These are phyloP conservation scores for Ceratobasidium theobromae DNA, from an alignment of 1,284 basidiomycete genomes.

Conservation along the genomic window DNA sequence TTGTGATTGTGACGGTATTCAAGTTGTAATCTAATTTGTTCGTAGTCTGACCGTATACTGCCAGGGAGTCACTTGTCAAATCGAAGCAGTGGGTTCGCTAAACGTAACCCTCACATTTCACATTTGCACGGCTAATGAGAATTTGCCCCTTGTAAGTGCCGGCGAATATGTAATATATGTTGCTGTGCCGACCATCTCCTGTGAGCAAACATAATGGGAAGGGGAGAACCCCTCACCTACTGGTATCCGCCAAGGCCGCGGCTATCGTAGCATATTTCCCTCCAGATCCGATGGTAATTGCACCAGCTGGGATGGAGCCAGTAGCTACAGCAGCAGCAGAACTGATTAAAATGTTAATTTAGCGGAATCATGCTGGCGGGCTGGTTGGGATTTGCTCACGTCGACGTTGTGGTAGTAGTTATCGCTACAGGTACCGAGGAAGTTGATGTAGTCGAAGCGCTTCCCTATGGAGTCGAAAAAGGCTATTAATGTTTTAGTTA, in stretches of 20 bases:
- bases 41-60: slow-evolving; percentile 21
- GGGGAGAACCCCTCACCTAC: too few species aligned
- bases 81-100: too few species aligned
- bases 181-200: too few species aligned
- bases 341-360: neutral
- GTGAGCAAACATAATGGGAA: too few species aligned
- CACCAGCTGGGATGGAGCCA: slow-evolving; percentile 38
- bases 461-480: neutral
- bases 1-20: slow-evolving; percentile 36
- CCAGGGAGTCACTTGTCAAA: neutral
- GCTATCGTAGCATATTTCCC: slow-evolving; percentile 27
- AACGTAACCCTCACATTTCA: neutral
- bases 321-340: slow-evolving; percentile 33
- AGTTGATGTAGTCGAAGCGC: neutral
- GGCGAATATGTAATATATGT: neutral
- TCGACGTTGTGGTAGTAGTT: neutral
- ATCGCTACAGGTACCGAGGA: neutral
- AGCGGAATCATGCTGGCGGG: neutral
- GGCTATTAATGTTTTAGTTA: neutral
- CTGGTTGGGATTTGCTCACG: neutral
- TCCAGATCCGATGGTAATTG: slow-evolving; percentile 28
- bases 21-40: neutral
- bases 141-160: slow-evolving; percentile 21
- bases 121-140: neutral
- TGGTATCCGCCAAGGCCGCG: slow-evolving; percentile 11